Base-by-base conservation (phyloP, 2,329 filamentous ascomycete genomes). In the Coniochaeta ligniaria region DNA sequence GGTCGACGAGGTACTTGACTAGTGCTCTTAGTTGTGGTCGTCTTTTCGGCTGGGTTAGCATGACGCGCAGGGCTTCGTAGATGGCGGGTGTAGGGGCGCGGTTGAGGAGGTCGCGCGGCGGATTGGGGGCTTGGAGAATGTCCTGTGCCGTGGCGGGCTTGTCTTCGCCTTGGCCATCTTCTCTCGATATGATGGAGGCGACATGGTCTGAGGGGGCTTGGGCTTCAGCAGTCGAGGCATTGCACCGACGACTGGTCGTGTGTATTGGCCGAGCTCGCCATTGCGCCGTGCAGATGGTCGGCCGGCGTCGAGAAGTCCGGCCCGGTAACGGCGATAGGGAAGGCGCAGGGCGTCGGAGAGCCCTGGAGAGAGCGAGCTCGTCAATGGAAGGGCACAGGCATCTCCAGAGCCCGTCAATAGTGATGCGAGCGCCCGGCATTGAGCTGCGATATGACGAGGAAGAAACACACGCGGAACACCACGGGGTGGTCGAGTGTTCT, bases 331-430 rank as follows among this genome's bases (percentile, higher is more conserved):
- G 47, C 2, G 47, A 52, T 6, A 28, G 24, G 16, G 6, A 52
- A 6, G 47, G 47, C 12, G 24, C 6, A 31, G 47, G 47, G 7
- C 14, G 28, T 6, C 47, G 2, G 14, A 52, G 9, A 52, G 47
- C 68, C 58, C 66, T 74, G 4, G 71, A 70, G 14, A 80, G 67
- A 2, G 72, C 67, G 5, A 66, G 61, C 7, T 72, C 65, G 66
- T 83, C 80, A 61, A 83, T 75, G 9, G 78, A 80, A 14, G 85
- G 85, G 67, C 83, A 88, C 17, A 89, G 74, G 68, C 82, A 87
- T 68, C 82, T 82, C 83, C 85, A 87, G 54, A 89, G 77, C 62
- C 85, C 83, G 70, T 89, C 85, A 38, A 79, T 68, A 2, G 76
- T 70, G 58, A 80, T 66, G 63, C 73, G 74, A 57, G 72, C 66